Conservation (phyloP, 179 eudicot species). For the Spergularia azorica region DNA sequence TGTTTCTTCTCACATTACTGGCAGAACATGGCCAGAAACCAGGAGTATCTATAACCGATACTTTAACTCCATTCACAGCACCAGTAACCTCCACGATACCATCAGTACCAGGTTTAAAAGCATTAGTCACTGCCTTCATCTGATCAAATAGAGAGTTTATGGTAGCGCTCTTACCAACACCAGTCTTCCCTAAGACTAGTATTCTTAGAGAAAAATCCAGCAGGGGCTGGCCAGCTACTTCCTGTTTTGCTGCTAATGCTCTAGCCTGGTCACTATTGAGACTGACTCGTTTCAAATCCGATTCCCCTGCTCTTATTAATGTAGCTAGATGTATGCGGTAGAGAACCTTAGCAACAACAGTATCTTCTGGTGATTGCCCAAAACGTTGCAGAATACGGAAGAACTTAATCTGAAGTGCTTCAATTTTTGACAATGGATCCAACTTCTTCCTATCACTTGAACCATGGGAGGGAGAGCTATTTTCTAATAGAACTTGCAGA, state of each 20-base stretch:
- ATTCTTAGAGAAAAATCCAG: constrained; percentile 68
- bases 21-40: constrained; percentile 75
- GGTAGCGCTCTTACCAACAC: constrained; percentile 95
- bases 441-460: constrained; percentile 37
- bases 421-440: constrained; percentile 67
- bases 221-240: constrained; percentile 52
- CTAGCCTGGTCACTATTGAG: constrained; percentile 64
- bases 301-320: constrained; percentile 73
- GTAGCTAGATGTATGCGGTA: constrained; percentile 88
- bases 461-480: constrained; percentile 32
- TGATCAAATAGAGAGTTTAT: constrained; percentile 82
- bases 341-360: constrained; percentile 78
- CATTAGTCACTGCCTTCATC: constrained; percentile 66
- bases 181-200: constrained; percentile 83
- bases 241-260: constrained; percentile 67
- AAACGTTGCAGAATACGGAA: constrained; percentile 65
- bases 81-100: constrained; percentile 73
- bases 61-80: constrained; percentile 56
- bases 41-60: constrained; percentile 87
- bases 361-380: constrained; percentile 65
- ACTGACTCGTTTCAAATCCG: constrained; percentile 77
- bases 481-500: constrained; percentile 37
- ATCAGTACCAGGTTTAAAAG: constrained; percentile 78
- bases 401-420: constrained; percentile 67
- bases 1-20: constrained; percentile 56